Evolutionary conservation across 441 rosid species (phyloP).

Genomic region (Capsella rubella): DNA sequence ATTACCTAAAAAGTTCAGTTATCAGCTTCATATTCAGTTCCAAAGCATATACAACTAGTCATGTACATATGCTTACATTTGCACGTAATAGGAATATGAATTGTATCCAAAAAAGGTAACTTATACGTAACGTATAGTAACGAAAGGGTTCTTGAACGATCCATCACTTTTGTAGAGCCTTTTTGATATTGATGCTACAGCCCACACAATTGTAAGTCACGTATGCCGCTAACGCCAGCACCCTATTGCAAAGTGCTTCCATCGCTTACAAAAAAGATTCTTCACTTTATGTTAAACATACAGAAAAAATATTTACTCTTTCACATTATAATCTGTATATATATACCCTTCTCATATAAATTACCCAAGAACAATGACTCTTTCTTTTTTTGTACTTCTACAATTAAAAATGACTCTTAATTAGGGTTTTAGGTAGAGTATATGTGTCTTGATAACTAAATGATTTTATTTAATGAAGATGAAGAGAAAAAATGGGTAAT

Average conservation of each 20-base stretch:
- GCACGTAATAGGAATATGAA: background rate
- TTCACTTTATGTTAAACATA: constrained; percentile 29
- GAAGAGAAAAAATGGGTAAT: background rate
- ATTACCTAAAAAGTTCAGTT: too few relatives aligned
- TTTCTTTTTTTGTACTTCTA: background rate
- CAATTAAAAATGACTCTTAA: background rate
- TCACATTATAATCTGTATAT: background rate
- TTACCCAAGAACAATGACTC: background rate
- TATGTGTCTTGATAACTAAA: background rate
- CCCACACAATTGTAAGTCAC: constrained; percentile 11
- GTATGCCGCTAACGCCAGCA: background rate
- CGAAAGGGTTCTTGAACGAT: constrained; percentile 13
- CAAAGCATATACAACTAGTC: background rate
- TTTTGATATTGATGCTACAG: constrained; percentile 23
- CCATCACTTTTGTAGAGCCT: constrained; percentile 19
- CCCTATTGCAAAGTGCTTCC: constrained; percentile 11
- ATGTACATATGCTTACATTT: background rate
- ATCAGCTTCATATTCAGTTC: too few relatives aligned
- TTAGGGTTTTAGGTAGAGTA: constrained; percentile 2
- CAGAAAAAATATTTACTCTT: background rate
- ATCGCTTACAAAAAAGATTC: constrained; percentile 16
- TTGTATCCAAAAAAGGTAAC: constrained; percentile 4
- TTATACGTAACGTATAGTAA: background rate
- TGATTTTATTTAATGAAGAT: background rate
- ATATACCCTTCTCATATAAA: background rate